phyloP scores from a whole-genome alignment of 345 rosid species.

The Excoecaria agallocha region DNA sequence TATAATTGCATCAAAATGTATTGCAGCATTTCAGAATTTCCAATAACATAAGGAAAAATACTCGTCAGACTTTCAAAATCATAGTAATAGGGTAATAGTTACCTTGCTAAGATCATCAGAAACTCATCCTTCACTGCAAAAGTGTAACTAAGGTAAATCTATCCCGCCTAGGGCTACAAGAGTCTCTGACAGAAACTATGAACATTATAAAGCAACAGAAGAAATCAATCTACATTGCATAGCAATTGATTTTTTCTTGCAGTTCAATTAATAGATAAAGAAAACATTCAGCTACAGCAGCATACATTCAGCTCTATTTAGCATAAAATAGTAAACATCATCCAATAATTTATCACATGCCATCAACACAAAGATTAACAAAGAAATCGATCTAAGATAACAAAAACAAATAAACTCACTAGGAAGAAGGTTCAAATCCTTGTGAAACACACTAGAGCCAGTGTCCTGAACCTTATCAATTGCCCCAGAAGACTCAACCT shows the following conservation, averaged over 20 bases:
- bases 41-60: background rate
- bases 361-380: background rate
- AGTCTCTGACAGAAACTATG: slow-evolving; percentile 1
- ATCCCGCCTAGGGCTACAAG: slow-evolving; percentile 7
- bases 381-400: background rate
- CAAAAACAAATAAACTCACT: slow-evolving; percentile 51
- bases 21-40: background rate
- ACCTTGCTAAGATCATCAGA: slow-evolving; percentile 6
- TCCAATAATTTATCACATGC: slow-evolving; percentile 8
- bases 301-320: background rate
- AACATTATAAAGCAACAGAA: background rate
- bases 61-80: background rate
- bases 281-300: background rate
- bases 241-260: slow-evolving; percentile 9
- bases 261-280: slow-evolving; percentile 14
- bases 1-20: background rate
- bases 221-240: slow-evolving; percentile 19
- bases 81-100: background rate
- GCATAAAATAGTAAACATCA: background rate
- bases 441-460: slow-evolving; percentile 44
- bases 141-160: background rate
- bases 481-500: slow-evolving; percentile 44
- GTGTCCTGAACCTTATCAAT: slow-evolving; percentile 34
- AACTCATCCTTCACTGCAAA: background rate
- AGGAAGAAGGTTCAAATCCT: slow-evolving; percentile 77